A percentile compares a stretch with the other conserved stretches of the same genome.
Conservation (phyloP, 306 rosid species). For the Hylodesmum podocarpum region DNA sequence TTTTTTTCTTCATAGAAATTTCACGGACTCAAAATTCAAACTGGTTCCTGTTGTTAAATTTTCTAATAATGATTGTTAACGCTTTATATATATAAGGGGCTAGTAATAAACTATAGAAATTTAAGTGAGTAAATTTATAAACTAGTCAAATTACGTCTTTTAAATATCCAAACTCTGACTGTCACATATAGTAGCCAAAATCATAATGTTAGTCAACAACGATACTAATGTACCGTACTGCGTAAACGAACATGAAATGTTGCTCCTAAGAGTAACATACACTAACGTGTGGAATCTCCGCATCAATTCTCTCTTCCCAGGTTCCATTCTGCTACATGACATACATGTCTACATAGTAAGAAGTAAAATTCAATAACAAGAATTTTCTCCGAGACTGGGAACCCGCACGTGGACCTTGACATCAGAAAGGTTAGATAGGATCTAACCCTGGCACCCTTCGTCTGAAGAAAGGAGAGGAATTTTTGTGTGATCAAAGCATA, state of each 20-base stretch:
- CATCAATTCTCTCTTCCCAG: neutral
- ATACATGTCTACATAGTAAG: neutral
- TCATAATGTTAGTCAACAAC: neutral
- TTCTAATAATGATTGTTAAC: neutral
- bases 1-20: neutral
- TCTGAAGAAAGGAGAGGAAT: constrained; percentile 9
- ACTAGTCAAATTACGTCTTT: neutral
- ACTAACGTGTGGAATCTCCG: neutral
- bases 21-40: neutral
- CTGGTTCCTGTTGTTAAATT: neutral
- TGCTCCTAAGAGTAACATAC: neutral
- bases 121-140: neutral
- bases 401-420: constrained; percentile 36
- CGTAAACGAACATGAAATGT: neutral
- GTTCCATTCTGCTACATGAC: neutral
- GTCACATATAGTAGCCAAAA: neutral
- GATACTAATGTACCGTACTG: neutral
- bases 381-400: neutral
- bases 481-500: constrained; percentile 45
- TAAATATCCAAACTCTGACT: neutral
- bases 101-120: neutral
- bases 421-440: constrained; percentile 13
- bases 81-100: neutral
- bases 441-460: constrained; percentile 15
- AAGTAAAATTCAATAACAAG: neutral